Conservation (phyloP, 1,284 basidiomycete species). For the Coniferiporia sulphurascens region DNA sequence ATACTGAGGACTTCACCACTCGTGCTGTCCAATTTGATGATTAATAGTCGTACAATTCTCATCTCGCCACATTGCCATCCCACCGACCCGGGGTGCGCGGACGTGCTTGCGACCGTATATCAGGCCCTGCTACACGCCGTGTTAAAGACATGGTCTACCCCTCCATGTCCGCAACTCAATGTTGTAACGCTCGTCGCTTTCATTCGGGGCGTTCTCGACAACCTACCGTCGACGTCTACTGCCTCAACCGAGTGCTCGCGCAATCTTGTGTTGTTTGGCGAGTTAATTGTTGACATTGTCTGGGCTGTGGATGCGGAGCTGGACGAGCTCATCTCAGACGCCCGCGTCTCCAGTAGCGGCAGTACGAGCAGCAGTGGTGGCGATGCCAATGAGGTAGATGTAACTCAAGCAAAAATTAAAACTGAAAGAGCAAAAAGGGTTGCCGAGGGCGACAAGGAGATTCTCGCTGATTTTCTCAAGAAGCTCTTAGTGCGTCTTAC, state of each 20-base stretch:
- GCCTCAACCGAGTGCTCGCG: conserved; percentile 34
- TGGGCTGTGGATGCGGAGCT: conserved; percentile 75
- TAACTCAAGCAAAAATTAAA: conserved; percentile 22
- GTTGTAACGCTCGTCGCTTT: conserved; percentile 52
- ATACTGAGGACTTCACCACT: neutral
- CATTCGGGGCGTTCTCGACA: conserved; percentile 52
- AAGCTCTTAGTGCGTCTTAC: conserved; percentile 54
- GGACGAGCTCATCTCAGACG: conserved; percentile 62
- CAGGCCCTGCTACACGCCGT: conserved; percentile 59
- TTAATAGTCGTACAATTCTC: conserved; percentile 51
- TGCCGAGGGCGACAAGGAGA: conserved; percentile 58
- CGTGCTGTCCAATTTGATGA: conserved; percentile 18
- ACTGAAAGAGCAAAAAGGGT: conserved; percentile 43
- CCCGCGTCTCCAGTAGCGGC: conserved; percentile 34
- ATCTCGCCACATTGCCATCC: conserved; percentile 52
- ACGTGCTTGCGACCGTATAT: conserved; percentile 58
- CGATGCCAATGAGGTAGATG: conserved; percentile 21
- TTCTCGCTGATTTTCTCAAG: conserved; percentile 54
- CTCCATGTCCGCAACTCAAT: conserved; percentile 35
- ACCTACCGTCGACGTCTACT: conserved; percentile 66
- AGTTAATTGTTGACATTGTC: conserved; percentile 68
- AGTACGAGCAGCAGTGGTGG: conserved; percentile 16
- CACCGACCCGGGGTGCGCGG: conserved; percentile 44
- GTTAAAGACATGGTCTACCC: conserved; percentile 49
- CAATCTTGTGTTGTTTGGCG: conserved; percentile 47